phyloP scores from a whole-genome alignment of 352 stramenopile species.

The Globisporangium uncinulatum region DNA sequence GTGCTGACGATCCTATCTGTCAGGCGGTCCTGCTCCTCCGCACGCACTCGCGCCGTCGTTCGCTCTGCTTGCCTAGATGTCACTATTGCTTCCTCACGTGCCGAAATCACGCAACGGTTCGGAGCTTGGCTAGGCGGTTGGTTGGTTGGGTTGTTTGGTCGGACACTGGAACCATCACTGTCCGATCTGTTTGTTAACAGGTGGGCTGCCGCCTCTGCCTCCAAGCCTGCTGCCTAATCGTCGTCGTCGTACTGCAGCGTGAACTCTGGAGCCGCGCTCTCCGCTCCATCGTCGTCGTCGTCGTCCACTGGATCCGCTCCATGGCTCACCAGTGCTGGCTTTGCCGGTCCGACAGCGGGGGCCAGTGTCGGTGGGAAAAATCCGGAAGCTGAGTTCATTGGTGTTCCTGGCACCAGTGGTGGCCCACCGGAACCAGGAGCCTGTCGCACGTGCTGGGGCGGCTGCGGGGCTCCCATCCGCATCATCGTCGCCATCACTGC shows the following conservation, averaged over 20 bases:
- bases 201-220: too few relatives aligned
- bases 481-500: constrained; percentile 3
- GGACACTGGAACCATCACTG: too few relatives aligned
- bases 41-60: too few relatives aligned
- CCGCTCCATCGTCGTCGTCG: constrained; percentile 57
- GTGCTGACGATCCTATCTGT: too few relatives aligned
- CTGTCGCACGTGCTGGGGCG: not conserved
- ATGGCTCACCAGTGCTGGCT: not conserved
- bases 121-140: too few relatives aligned
- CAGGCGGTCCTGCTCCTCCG: too few relatives aligned
- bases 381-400: not conserved
- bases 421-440: not conserved
- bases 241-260: constrained; percentile 78
- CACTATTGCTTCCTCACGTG: too few relatives aligned
- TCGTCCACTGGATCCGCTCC: constrained; percentile 7
- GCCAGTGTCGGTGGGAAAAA: not conserved
- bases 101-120: too few relatives aligned
- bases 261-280: constrained; percentile 55
- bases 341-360: not conserved
- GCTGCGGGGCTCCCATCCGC: not conserved
- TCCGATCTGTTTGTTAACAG: too few relatives aligned
- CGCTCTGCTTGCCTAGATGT: too few relatives aligned
- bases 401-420: not conserved
- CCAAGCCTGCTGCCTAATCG: constrained; percentile 22
- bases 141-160: too few relatives aligned